A percentile compares a stretch with the other conserved stretches of the same genome.
These are phyloP conservation scores for Thraustochytrium striatum DNA, from an alignment of 352 stramenopile species.

Conservation along the genomic window DNA sequence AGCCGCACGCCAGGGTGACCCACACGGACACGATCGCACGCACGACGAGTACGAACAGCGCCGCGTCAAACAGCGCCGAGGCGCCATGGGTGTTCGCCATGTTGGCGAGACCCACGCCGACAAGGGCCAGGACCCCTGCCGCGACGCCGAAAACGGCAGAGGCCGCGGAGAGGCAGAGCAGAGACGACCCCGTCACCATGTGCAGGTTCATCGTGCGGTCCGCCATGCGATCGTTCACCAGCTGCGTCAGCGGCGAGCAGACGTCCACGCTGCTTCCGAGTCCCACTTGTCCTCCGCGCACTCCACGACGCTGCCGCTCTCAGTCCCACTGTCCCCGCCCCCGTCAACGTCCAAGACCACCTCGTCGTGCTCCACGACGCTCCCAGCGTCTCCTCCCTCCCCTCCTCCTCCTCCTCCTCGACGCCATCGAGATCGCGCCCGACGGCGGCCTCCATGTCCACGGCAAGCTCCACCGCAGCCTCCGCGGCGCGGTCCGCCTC, in stretches of 20 bases:
- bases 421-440: background rate
- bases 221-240: slow-evolving; percentile 36
- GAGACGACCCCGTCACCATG: background rate
- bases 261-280: background rate
- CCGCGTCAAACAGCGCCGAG: background rate
- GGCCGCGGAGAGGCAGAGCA: background rate
- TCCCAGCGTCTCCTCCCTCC: background rate
- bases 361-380: background rate
- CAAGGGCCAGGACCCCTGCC: background rate
- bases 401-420: background rate
- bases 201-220: slow-evolving; percentile 40
- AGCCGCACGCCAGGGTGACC: background rate
- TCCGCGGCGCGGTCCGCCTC: background rate
- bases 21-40: background rate
- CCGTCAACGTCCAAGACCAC: background rate
- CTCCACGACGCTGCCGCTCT: slow-evolving; percentile 11
- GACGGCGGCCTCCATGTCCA: background rate
- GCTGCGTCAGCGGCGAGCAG: background rate
- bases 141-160: background rate
- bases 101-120: background rate
- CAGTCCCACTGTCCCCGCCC: background rate
- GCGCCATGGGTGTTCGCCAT: background rate
- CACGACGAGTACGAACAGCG: slow-evolving; percentile 15
- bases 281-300: background rate
- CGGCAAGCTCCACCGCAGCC: background rate